Evolutionary conservation across 2,329 filamentous ascomycete species (phyloP), one percentile per base, ranked within the genome.

Genomic region (Hypoxylon sp.): DNA sequence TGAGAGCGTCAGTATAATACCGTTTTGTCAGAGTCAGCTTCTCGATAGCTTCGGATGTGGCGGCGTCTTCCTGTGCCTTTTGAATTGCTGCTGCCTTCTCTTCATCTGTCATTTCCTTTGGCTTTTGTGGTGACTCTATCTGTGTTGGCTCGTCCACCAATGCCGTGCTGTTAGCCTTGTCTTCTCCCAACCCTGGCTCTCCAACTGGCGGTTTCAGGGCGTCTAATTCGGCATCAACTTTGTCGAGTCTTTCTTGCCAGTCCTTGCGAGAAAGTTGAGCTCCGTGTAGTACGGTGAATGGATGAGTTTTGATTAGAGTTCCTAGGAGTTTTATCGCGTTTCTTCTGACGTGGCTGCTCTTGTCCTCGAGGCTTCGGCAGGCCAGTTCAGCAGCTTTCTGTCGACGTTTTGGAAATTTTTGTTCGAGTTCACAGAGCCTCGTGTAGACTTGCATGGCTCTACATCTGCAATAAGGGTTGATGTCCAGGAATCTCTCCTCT

Each of bases 381-480:
- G 96, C 94, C 25, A 97, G 83, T 76, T 97, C 93, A 1, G 95
- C 92, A 3, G 91, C 95, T 75, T 87, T 91, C 77, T 97, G 94
- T 65, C 96, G 87, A 59, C 94, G 87, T 80, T 97, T 97, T 37
- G 94, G 93, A 74, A 96, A 97, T 77, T 98, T 98, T 70, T 95
- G 93, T 48, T 97, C 93, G n/a, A 98, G 85, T 61, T 97, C 94
- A 74, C 94, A 97, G 11, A 99, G 86, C 75, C 90, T 95, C 80
- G 92, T 88, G 75, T 96, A 97, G 2, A 98, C 96, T 76, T 99
- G 96, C 65, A 99, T 92, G 1, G 93, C 90, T 72, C 95, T 87
- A 79, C 92, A 96, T 74, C 96, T 88, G 77, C 94, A 97, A 80
- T 98, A 99, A 0, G 96, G 96, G 78, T 98, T 99, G 74, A 97